These are phyloP conservation scores for Sicyos baderoa DNA, from an alignment of 306 rosid species.

Conservation along the genomic window DNA sequence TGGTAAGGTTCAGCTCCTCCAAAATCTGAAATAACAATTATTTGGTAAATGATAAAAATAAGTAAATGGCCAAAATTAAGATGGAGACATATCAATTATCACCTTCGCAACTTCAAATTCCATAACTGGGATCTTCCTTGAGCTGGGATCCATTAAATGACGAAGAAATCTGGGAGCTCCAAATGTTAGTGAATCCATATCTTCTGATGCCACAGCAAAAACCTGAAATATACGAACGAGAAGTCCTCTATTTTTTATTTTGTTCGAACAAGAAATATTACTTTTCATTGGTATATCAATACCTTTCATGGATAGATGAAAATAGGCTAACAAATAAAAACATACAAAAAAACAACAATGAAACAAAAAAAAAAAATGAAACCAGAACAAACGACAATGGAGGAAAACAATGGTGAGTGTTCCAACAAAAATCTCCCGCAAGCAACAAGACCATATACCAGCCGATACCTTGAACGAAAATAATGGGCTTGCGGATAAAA, in stretches of 20 bases:
- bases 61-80: neutral
- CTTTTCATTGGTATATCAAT: too few species aligned
- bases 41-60: neutral
- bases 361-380: too few species aligned
- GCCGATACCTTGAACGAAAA: too few species aligned
- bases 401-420: too few species aligned
- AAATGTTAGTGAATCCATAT: slow-evolving; percentile 92
- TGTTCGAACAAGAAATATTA: too few species aligned
- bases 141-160: slow-evolving; percentile 97
- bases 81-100: slow-evolving; percentile 16
- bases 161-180: slow-evolving; percentile 94
- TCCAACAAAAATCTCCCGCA: too few species aligned
- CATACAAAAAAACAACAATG: too few species aligned
- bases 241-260: neutral
- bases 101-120: slow-evolving; percentile 92
- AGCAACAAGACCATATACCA: too few species aligned
- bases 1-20: slow-evolving; percentile 72
- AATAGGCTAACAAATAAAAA: too few species aligned
- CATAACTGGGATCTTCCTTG: slow-evolving; percentile 93
- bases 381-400: too few species aligned
- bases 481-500: too few species aligned
- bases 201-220: slow-evolving; percentile 96
- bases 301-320: too few species aligned
- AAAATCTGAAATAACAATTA: slow-evolving; percentile 48
- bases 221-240: slow-evolving; percentile 38